Percentiles rank a stretch among this genome's conserved stretches.
Conservation (phyloP, 2,329 filamentous ascomycete species). For the Cytospora piceicola region DNA sequence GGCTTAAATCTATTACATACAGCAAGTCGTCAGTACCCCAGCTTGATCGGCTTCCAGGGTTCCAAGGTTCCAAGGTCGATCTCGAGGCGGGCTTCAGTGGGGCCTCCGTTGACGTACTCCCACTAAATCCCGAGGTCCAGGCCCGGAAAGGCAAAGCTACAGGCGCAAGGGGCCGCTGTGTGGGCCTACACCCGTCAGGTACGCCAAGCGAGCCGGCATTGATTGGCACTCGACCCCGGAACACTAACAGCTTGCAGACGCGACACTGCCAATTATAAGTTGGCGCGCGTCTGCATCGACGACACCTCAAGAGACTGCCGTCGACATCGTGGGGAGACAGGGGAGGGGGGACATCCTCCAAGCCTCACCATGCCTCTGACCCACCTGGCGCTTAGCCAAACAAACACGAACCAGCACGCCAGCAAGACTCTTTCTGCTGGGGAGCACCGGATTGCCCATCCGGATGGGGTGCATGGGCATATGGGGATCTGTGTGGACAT, state of each 20-base stretch:
- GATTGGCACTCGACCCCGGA: constrained; percentile 26
- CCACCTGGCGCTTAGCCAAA: constrained; percentile 10
- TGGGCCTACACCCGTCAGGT: constrained; percentile 27
- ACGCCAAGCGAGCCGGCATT: constrained; percentile 14
- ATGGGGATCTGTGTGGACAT: constrained; percentile 1
- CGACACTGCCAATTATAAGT: constrained; percentile 25
- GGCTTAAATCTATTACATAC: constrained; percentile 15
- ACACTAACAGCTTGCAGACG: not conserved
- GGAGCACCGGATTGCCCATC: constrained; percentile 3
- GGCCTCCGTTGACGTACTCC: not conserved
- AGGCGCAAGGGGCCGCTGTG: constrained; percentile 21
- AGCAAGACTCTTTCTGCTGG: constrained; percentile 4
- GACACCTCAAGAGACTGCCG: constrained; percentile 2
- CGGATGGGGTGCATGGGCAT: constrained; percentile 8
- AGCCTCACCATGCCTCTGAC: constrained; percentile 17
- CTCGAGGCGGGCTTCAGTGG: not conserved
- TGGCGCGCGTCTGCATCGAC: constrained; percentile 30
- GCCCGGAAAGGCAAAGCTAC: constrained; percentile 17
- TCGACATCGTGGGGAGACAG: not conserved
- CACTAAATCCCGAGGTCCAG: constrained; percentile 5
- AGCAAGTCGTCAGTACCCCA: not conserved
- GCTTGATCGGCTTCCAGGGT: not conserved
- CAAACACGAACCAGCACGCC: not conserved
- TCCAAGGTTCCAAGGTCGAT: not conserved
- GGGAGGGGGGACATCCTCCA: not conserved